Evolutionary conservation across 345 rosid genomes (phyloP), one percentile per base, ranked within the genome.

Genomic region (Abelmoschus esculentus): DNA sequence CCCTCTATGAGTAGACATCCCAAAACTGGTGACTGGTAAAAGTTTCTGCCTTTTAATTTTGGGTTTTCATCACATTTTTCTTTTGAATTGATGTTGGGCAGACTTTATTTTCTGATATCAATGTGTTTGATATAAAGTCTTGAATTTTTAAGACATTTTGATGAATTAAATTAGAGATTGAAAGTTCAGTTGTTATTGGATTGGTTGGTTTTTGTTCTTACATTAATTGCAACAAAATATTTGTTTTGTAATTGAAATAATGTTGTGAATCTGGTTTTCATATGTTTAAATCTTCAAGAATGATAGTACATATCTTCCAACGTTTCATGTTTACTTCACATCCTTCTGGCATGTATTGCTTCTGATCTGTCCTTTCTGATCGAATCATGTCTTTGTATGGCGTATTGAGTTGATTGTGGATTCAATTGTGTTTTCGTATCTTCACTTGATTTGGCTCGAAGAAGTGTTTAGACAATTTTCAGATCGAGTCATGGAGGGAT

Each of bases 1-100:
- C 99, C 99, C 18, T 91, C 98, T 31, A 88, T 91, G 99, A 95
- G 98, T 73, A 84, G 59, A 73, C 97, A 95, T 75, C 99, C 99
- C 12, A 90, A 60, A 79, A 95, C 99, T 73, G 90, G 87, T 55
- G 99, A 95, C 76, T 91, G 97, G 97, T 93, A 77, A 56, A 70
- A 56, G 28, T 49, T 26, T 72, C 42, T 71, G 18, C 67, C 49
- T 69, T 56, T 58, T 28, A 58, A 42, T 49, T n/a, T 71, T 36
- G 14, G 61, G 42, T 50, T 22, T 22, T 1, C 26, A 22, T 22
- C 26, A 22, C 26, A 0, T 22, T 22, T 22, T 22, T 22, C 26
- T 22, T 68, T 18, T 50, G 40, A 17, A 52, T 64, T 32, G 15
- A 50, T 49, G 15, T 32, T 52, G 47, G 15, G 4, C 17, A 36